Base-by-base conservation (phyloP, 108 stramenopile genomes). In the Fistulifera solaris region DNA sequence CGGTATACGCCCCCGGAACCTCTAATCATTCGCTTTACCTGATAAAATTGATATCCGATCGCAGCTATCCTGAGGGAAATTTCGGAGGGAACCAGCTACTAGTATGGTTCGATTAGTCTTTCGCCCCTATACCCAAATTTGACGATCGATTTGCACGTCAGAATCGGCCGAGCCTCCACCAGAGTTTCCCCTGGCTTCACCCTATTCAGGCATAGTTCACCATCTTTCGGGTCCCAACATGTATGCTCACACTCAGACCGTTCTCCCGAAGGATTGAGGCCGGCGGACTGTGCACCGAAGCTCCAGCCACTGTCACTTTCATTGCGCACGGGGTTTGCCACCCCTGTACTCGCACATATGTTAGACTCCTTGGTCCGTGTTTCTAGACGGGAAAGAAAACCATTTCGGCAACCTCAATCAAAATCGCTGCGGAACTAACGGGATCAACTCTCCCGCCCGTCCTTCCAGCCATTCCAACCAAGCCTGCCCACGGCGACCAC, bases 11-110 rank as follows among this genome's bases (percentile, higher is more conserved):
- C 71, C 87, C 93, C 77, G 80, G 75, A 75, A 76, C 92, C 92
- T 93, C 92, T 87, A 93, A 89, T 93, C 92, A 93, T 93, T 93
- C 84, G 93, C 93, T 94, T 94, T 94, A 94, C 93, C 93, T 86
- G 83, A 94, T 86, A 85, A 86, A 84, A 88, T 81, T 94, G 80
- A 76, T 23, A 53, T 71, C 66, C 65, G 68, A 82, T 82, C 62
- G 77, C 73, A 82, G 87, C 91, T 93, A 93, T 93, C 90, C 90
- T 88, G 76, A 93, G 90, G 85, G 91, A 93, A 93, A 93, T 85
- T 89, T 94, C 87, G 92, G 83, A 80, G 83, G n/a, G 83, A 88
- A 94, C 89, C 93, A 86, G 89, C 86, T 88, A 90, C 88, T 85
- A 90, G 90, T 86, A 87, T 88, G 80, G 88, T 88, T 94, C 85